phyloP scores from a whole-genome alignment of 768 basidiomycete species.

The Hydnum rufescens region DNA sequence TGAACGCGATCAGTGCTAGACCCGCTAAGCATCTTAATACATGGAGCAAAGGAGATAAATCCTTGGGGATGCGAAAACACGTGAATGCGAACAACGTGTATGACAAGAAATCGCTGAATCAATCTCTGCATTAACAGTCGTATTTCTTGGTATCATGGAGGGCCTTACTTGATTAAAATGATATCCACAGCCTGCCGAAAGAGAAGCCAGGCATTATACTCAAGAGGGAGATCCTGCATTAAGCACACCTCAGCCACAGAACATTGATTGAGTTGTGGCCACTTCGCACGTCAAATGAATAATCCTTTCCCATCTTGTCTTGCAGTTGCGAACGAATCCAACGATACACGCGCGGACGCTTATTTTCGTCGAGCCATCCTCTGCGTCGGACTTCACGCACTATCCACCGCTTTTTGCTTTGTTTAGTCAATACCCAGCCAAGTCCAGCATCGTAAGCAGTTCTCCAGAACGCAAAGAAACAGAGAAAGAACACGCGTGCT shows the following conservation, averaged over 20 bases:
- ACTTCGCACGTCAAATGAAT: conserved; percentile 65
- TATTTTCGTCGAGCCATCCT: conserved; percentile 74
- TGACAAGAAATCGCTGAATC: conserved; percentile 67
- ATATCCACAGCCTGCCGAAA: conserved; percentile 93
- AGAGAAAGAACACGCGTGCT: conserved; percentile 50
- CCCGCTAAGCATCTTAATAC: conserved; percentile 85
- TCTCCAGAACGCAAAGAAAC: conserved; percentile 90
- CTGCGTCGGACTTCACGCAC: conserved; percentile 54
- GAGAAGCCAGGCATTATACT: conserved; percentile 92
- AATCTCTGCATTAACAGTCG: background rate
- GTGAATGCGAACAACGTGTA: conserved; percentile 93
- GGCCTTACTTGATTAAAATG: conserved; percentile 77
- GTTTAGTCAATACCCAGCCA: conserved; percentile 84
- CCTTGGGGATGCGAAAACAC: conserved; percentile 70
- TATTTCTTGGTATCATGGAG: background rate
- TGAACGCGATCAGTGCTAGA: conserved; percentile 70
- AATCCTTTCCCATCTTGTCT: conserved; percentile 89
- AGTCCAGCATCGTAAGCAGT: conserved; percentile 81
- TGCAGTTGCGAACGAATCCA: conserved; percentile 80
- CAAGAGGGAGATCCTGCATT: conserved; percentile 72
- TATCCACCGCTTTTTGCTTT: conserved; percentile 92
- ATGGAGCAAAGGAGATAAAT: conserved; percentile 53
- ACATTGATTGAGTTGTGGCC: background rate
- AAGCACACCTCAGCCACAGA: background rate
- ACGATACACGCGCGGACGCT: conserved; percentile 37